A percentile compares a stretch with the other conserved stretches of the same genome.
Conservation (phyloP, 495 filamentous ascomycete genomes). For the Cenococcum geophilum region DNA sequence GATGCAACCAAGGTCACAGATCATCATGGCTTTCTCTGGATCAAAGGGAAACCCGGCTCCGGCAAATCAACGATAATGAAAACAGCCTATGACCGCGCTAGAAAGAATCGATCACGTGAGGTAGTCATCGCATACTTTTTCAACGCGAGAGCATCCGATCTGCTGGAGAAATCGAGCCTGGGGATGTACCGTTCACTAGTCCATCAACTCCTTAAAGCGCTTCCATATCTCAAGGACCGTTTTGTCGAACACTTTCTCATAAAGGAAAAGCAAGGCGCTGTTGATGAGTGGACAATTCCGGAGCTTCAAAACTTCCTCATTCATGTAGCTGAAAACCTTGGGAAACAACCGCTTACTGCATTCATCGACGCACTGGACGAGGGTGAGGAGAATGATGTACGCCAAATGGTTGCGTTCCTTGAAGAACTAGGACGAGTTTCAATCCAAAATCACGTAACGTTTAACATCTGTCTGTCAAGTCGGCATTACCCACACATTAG, state of each 20-base stretch:
- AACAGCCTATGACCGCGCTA: neutral
- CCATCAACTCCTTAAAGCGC: neutral
- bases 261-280: neutral
- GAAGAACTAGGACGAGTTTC: constrained; percentile 3
- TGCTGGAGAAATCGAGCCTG: neutral
- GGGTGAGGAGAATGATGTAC: neutral
- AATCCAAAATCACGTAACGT: neutral
- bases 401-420: neutral
- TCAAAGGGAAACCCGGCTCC: constrained; percentile 20
- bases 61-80: constrained; percentile 20
- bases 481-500: constrained; percentile 45
- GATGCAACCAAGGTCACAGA: neutral
- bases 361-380: constrained; percentile 6
- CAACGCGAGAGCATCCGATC: constrained; percentile 33
- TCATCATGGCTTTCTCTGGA: constrained; percentile 19
- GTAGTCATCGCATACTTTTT: constrained; percentile 36
- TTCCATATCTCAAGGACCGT: neutral
- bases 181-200: constrained; percentile 1
- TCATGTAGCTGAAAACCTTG: neutral
- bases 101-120: neutral
- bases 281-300: neutral
- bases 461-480: constrained; percentile 43
- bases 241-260: neutral
- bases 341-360: neutral
- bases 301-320: neutral